Conservation (phyloP, 495 filamentous ascomycete species). For the Aspergillus saccharolyticus region DNA sequence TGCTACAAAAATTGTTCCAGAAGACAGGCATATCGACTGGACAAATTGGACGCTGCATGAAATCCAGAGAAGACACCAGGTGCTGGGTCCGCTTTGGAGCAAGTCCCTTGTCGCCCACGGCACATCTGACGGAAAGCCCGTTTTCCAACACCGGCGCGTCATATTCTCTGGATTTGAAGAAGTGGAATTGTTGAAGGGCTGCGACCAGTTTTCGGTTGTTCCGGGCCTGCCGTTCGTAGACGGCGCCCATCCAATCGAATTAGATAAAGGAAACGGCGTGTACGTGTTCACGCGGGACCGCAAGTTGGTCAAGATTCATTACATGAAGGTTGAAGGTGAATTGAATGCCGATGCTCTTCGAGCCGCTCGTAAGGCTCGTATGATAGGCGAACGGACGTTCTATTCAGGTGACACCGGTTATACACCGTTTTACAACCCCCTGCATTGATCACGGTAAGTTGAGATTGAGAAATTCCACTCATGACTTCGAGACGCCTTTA, state of each 20-base stretch:
- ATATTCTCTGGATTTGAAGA: constrained; percentile 39
- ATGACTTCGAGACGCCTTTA: constrained; percentile 19
- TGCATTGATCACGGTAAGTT: constrained; percentile 12
- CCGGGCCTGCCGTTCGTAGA: constrained; percentile 40
- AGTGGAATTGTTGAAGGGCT: constrained; percentile 26
- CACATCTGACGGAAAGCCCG: constrained; percentile 10
- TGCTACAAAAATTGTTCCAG: constrained; percentile 49
- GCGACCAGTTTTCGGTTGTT: constrained; percentile 24
- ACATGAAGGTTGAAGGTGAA: constrained; percentile 44
- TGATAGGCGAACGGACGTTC: constrained; percentile 34
- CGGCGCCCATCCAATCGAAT: constrained; percentile 22
- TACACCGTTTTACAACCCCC: constrained; percentile 36
- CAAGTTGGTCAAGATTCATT: constrained; percentile 33
- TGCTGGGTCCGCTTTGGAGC: constrained; percentile 54
- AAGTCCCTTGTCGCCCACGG: constrained; percentile 28
- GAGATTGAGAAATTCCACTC: constrained; percentile 13
- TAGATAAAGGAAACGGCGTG: constrained; percentile 27
- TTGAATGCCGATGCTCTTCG: constrained; percentile 31
- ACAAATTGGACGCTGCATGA: constrained; percentile 40
- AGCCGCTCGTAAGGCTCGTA: constrained; percentile 40
- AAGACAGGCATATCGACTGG: constrained; percentile 53
- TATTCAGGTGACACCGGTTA: constrained; percentile 23
- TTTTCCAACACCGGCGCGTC: constrained; percentile 33
- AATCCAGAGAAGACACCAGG: constrained; percentile 44
- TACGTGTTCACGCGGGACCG: constrained; percentile 38